Evolutionary conservation across 352 stramenopile species (phyloP), one percentile per base, ranked within the genome.

Genomic region (Peronospora belbahrii): DNA sequence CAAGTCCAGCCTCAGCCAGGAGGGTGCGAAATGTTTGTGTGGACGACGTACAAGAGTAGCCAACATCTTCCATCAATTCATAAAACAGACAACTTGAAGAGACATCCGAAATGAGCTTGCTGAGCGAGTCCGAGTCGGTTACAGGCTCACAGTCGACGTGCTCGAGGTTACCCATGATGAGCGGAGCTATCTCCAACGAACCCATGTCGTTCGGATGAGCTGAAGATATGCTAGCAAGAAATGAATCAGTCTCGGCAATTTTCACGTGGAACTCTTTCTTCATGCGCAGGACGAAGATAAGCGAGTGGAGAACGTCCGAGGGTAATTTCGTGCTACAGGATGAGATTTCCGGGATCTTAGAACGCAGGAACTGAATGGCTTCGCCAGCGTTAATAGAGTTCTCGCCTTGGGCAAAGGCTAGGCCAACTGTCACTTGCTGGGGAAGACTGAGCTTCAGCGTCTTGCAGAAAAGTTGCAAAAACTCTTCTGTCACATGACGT

Each of bases 41-140:
- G 13, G 69, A 87, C 20, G 82, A 75, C 42, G 83, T 94, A 48
- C 74, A 87, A 34, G 74, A 71, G 56, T 94, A 93, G 6, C 86
- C 86, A 10, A 96, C 81, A 34, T 96, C 86, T 54, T 92, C 82
- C 83, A 96, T 90, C 27, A 96, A 59, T 25, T 95, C 84, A 47
- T 91, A 93, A 49, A 95, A 95, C 22, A 95, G 39, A 34, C 80
- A 91, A 43, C 77, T 88, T 0, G 64, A 62, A 23, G 70, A 74
- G 39, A 95, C 77, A 25, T 95, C 82, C 43, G 68, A 62, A 25
- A 93, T 81, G 30, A 96, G 67, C 51, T 87, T 80, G 49, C 62
- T 76, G 20, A 95, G 55, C 31, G 75, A 48, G 40, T 87, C 80
- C 10, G 64, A 42, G 23, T 85, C 80, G n/a, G 52, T 59, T 36